phyloP scores from a whole-genome alignment of 2,329 filamentous ascomycete species.

The Stenocarpella maydis region DNA sequence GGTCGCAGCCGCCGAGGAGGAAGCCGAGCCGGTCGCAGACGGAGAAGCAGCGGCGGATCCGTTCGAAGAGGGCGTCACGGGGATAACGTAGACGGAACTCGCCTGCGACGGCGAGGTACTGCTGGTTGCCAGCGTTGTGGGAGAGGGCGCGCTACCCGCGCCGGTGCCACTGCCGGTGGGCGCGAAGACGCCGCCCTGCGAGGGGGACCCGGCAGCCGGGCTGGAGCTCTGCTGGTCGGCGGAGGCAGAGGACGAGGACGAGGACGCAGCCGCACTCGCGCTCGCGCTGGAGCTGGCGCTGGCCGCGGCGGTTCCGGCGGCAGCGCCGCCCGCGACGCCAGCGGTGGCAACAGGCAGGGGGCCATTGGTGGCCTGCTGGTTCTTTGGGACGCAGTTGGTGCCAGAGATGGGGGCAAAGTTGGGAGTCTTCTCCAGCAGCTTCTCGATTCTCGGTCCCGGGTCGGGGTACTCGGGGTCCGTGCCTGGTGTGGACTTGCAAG shows the following conservation, averaged over 20 bases:
- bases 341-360: conserved; percentile 33
- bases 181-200: conserved; percentile 13
- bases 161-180: not conserved
- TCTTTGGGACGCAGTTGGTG: conserved; percentile 32
- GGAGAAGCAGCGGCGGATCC: no score
- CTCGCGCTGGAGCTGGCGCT: not conserved
- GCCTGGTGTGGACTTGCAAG: conserved; percentile 31
- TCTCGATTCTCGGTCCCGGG: conserved; percentile 39
- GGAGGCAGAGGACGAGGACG: no score
- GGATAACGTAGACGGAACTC: conserved; percentile 17
- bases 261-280: not conserved
- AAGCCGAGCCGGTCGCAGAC: not conserved
- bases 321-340: not conserved
- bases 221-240: not conserved
- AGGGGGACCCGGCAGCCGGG: not conserved
- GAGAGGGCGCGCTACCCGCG: not conserved
- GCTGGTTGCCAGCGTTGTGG: conserved; percentile 27
- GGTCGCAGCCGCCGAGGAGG: not conserved
- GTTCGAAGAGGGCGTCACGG: not conserved
- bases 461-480: conserved; percentile 39
- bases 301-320: not conserved
- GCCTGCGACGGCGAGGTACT: not conserved
- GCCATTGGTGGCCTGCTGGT: conserved; percentile 37
- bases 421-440: conserved; percentile 32
- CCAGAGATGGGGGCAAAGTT: conserved; percentile 32